Evolutionary conservation across 2,329 filamentous ascomycete genomes (phyloP).

Genomic region (Diaporthe sp.): DNA sequence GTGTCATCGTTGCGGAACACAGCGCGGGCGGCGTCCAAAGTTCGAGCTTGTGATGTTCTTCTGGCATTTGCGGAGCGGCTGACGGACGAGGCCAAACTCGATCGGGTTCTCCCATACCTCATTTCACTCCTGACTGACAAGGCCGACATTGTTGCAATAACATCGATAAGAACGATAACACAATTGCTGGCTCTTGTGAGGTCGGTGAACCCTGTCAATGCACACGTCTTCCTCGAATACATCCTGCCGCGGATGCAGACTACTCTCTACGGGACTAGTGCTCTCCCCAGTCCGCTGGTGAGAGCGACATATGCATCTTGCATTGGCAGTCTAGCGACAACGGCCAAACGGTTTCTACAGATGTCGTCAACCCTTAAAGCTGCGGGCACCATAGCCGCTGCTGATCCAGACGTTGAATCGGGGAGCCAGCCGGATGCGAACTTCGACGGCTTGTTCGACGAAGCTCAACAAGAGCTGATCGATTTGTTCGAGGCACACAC

Average conservation of each 20-base stretch:
- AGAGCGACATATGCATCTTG: constrained; percentile 94
- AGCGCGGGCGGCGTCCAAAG: constrained; percentile 85
- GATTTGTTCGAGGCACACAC: constrained; percentile 89
- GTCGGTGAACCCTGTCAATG: constrained; percentile 85
- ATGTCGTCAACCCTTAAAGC: constrained; percentile 90
- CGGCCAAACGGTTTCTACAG: constrained; percentile 87
- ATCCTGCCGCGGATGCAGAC: constrained; percentile 74
- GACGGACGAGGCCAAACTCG: constrained; percentile 95
- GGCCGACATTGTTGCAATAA: constrained; percentile 85
- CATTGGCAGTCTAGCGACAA: constrained; percentile 87
- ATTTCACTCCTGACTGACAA: constrained; percentile 86
- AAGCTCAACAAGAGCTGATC: constrained; percentile 84
- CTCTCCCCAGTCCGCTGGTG: constrained; percentile 76
- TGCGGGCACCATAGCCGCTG: constrained; percentile 82
- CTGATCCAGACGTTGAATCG: constrained; percentile 85
- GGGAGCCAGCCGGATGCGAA: constrained; percentile 75
- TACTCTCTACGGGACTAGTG: constrained; percentile 59
- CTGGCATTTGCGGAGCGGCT: constrained; percentile 91
- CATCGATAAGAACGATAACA: constrained; percentile 87
- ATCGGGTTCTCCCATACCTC: constrained; percentile 91
- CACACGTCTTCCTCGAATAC: constrained; percentile 77
- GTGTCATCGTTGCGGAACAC: constrained; percentile 92
- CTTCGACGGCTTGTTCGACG: constrained; percentile 88
- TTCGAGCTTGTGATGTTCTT: constrained; percentile 91
- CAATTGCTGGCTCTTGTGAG: constrained; percentile 89